phyloP scores from a whole-genome alignment of 2,329 filamentous ascomycete species.

The Clathrospora elynae region DNA sequence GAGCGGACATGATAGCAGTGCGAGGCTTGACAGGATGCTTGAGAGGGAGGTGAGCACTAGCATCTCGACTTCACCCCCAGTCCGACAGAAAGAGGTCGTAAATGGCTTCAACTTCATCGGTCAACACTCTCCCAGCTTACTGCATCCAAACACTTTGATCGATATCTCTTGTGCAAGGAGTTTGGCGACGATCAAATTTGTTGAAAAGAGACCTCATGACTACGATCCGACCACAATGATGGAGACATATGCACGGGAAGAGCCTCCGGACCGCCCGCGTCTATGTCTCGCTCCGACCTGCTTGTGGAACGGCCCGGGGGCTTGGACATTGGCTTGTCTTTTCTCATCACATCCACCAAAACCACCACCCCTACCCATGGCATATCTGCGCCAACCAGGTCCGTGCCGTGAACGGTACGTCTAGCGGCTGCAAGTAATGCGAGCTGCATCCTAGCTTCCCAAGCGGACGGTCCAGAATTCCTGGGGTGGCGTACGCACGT shows the following conservation, averaged over 20 bases:
- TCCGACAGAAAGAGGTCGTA: not conserved
- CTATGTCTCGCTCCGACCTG: slow-evolving; percentile 8
- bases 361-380: slow-evolving; percentile 7
- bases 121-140: not conserved
- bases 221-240: not conserved
- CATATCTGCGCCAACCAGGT: slow-evolving; percentile 5
- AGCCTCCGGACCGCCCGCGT: slow-evolving; percentile 2
- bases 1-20: not conserved
- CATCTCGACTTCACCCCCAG: not conserved
- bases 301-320: slow-evolving; percentile 16
- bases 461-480: slow-evolving; percentile 2
- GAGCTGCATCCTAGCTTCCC: slow-evolving; percentile 1
- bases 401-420: slow-evolving; percentile 3
- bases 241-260: not conserved
- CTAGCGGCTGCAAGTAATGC: not conserved
- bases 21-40: not conserved
- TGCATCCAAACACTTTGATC: not conserved
- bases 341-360: no score
- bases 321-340: slow-evolving; percentile 1
- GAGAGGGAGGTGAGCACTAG: slow-evolving; percentile 11
- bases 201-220: not conserved
- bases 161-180: not conserved
- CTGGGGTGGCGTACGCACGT: not conserved
- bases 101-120: not conserved
- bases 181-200: not conserved